Base-by-base conservation (phyloP, 768 basidiomycete species). In the Suillus clintonianus region DNA sequence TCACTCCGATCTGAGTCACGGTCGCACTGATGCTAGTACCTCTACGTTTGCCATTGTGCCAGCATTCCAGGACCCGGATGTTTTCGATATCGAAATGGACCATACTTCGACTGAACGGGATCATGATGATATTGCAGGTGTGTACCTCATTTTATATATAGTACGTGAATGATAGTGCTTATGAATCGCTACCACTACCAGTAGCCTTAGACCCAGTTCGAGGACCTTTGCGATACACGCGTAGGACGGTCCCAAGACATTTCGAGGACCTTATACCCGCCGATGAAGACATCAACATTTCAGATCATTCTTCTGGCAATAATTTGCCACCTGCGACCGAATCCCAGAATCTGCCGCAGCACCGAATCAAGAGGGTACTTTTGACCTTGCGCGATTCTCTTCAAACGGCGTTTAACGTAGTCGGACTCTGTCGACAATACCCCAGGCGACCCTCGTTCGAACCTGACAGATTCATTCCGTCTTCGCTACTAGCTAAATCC, bases 251-350 rank as follows among this genome's bases (percentile, higher is more conserved):
- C n/a, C 45, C 45, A 45, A 5, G n/a, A 22, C 2, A 13, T 13
- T 22, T 45, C 10, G 45, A 45, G 4, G n/a, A 45, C 5, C 0
- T 11, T 22, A 4, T 13, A 45, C 45, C 45, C 22, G 11, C 45
- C 2, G 11, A 45, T 45, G 45, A 45, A 22, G 45, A 45, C 11
- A 6, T 45, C n/a, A 45, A 45, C 3, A 0, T 11, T 5, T 45
- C 45, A 0, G n/a, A 45, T n/a, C n/a, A n/a, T 1, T 45, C 45
- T 5, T 11, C 1, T 13, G 5, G 1, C 4, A 13, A 5, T 11
- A 0, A n/a, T 3, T 19, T 4, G 10, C 4, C 4, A 10, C 4
- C 4, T 13, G 4, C 5, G 4, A 5, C 4, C 0, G 3, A 5
- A 22, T 5, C n/a, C 22, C 45, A 45, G 2, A 45, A 45, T 13